Evolutionary conservation across 768 basidiomycete genomes (phyloP).

Genomic region (Brasilioporus rufonigricans): DNA sequence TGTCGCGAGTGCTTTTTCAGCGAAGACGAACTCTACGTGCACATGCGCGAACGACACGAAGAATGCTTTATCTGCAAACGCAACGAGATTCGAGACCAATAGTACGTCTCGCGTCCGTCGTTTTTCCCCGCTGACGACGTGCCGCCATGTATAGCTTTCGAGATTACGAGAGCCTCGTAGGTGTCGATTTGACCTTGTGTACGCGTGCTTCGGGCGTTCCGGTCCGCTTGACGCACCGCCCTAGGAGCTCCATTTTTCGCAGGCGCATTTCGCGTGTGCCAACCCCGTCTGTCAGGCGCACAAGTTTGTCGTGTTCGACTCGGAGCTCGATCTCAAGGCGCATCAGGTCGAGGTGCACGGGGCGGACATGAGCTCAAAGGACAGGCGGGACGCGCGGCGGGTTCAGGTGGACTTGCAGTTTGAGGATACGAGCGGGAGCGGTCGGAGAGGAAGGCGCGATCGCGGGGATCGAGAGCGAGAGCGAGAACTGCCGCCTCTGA

Average conservation of each 20-base stretch:
- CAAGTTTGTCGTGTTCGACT: constrained; percentile 95
- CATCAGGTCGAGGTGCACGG: constrained; percentile 88
- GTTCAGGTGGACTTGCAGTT: constrained; percentile 68
- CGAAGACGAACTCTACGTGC: constrained; percentile 90
- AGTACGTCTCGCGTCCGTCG: constrained; percentile 57
- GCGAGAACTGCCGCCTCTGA: constrained; percentile 32
- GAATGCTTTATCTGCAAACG: constrained; percentile 95
- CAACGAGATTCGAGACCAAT: constrained; percentile 75
- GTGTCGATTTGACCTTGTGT: constrained; percentile 21
- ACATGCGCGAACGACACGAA: constrained; percentile 93
- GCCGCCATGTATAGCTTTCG: constrained; percentile 52
- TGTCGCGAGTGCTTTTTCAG: constrained; percentile 91
- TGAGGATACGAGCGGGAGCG: constrained; percentile 49
- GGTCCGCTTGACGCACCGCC: neutral
- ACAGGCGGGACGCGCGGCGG: constrained; percentile 65
- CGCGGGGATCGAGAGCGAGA: constrained; percentile 53
- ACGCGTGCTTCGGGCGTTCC: too few species aligned
- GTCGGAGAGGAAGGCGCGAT: constrained; percentile 45
- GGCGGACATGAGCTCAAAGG: constrained; percentile 65
- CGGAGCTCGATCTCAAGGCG: constrained; percentile 83
- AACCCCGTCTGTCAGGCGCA: constrained; percentile 71
- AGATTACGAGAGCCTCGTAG: constrained; percentile 73
- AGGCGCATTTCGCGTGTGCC: constrained; percentile 74
- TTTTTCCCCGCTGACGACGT: neutral
- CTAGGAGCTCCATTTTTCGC: constrained; percentile 75